phyloP scores from a whole-genome alignment of 352 stramenopile genomes.

The Discostella stelligera region DNA sequence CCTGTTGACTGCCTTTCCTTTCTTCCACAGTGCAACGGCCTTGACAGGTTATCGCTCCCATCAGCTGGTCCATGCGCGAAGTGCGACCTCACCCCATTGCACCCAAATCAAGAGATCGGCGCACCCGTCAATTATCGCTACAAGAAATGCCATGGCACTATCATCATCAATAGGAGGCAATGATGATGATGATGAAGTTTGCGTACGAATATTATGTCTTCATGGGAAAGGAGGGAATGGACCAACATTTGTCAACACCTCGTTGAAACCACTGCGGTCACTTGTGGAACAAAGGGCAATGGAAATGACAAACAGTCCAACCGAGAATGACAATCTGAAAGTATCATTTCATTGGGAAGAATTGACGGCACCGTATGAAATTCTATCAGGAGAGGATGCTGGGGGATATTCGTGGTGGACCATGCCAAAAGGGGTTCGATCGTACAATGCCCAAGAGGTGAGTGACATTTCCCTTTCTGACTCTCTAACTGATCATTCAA shows the following conservation, averaged over 20 bases:
- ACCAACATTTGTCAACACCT: conserved; percentile 21
- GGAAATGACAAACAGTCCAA: background rate
- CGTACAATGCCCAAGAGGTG: conserved; percentile 61
- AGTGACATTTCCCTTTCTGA: background rate
- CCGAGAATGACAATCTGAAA: background rate
- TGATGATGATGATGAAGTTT: background rate
- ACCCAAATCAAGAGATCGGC: background rate
- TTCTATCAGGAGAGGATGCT: conserved; percentile 4
- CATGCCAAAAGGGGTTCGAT: conserved; percentile 62
- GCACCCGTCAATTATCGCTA: background rate
- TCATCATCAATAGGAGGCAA: background rate
- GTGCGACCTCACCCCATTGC: background rate
- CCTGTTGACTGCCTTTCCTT: background rate
- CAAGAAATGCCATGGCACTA: background rate
- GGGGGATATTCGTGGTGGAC: conserved; percentile 64
- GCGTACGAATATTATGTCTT: conserved; percentile 44
- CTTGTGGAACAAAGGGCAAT: conserved; percentile 17
- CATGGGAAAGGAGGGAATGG: conserved; percentile 48
- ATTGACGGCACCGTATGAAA: conserved; percentile 34
- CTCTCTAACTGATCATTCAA: background rate
- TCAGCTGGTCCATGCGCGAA: background rate
- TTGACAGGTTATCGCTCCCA: too few species aligned
- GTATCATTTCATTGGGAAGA: conserved; percentile 35
- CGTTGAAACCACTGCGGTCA: conserved; percentile 24
- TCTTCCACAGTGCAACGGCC: background rate